Evolutionary conservation across 2,329 filamentous ascomycete genomes (phyloP).

Genomic region (Akanthomyces muscarius): DNA sequence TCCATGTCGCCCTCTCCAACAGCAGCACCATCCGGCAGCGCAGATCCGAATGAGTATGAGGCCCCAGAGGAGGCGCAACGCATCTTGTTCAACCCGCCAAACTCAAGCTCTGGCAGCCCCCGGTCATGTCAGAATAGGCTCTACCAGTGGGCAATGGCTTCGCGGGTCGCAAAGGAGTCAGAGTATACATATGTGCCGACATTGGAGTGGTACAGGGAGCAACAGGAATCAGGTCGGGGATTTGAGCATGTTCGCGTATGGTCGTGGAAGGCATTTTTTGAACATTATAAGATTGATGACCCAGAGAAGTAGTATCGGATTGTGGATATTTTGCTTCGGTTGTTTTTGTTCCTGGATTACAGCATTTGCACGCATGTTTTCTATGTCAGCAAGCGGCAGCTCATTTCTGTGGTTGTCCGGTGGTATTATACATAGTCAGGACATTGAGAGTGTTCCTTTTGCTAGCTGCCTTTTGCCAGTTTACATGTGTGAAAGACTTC

Average conservation of each 20-base stretch:
- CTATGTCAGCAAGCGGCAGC: neutral
- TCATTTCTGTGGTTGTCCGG: too few relatives aligned
- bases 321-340: too few relatives aligned
- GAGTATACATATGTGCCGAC: constrained; percentile 45
- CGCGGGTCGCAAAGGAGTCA: constrained; percentile 11
- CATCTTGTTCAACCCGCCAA: constrained; percentile 47
- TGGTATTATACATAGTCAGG: too few relatives aligned
- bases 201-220: constrained; percentile 48
- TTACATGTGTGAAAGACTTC: neutral
- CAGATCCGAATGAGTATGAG: constrained; percentile 14
- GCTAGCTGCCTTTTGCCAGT: neutral
- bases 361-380: neutral
- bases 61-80: constrained; percentile 25
- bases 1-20: neutral
- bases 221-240: constrained; percentile 43
- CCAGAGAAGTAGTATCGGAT: constrained; percentile 19
- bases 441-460: neutral
- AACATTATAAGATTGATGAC: constrained; percentile 26
- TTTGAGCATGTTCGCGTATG: constrained; percentile 47
- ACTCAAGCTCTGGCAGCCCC: neutral
- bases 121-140: constrained; percentile 37
- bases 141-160: constrained; percentile 33
- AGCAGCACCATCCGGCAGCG: neutral
- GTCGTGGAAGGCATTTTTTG: constrained; percentile 40
- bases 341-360: neutral